These are phyloP conservation scores for Paraphoma sp. DNA, from an alignment of 2,329 filamentous ascomycete genomes.

Conservation along the genomic window DNA sequence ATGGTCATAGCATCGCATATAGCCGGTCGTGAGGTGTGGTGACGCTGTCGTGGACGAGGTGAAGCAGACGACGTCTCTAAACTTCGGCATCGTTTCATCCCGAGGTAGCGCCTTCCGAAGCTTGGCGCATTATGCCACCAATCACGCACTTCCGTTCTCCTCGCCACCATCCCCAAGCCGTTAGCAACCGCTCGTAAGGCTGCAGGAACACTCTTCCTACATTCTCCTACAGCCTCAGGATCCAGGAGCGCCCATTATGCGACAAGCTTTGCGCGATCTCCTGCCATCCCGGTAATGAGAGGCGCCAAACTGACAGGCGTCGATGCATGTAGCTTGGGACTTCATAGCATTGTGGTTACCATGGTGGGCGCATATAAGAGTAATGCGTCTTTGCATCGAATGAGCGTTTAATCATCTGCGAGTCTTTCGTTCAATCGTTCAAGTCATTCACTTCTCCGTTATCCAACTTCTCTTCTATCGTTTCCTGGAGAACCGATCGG, in stretches of 20 bases:
- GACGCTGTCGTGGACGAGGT: slow-evolving; percentile 3
- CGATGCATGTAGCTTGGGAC: slow-evolving; percentile 17
- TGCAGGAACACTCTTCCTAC: slow-evolving; percentile 13
- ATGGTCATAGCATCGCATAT: slow-evolving; percentile 3
- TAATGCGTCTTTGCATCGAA: slow-evolving; percentile 23
- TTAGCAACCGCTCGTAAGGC: slow-evolving; percentile 12
- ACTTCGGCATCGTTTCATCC: slow-evolving; percentile 33
- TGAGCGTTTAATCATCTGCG: slow-evolving; percentile 18
- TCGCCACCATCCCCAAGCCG: neutral
- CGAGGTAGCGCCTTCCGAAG: slow-evolving; percentile 2
- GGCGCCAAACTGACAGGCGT: slow-evolving; percentile 21
- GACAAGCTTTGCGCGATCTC: slow-evolving; percentile 12
- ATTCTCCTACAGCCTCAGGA: slow-evolving; percentile 2
- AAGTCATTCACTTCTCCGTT: slow-evolving; percentile 22
- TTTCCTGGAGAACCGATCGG: slow-evolving; percentile 48
- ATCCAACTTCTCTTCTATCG: slow-evolving; percentile 40
- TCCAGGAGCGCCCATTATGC: slow-evolving; percentile 37
- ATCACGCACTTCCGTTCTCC: slow-evolving; percentile 14
- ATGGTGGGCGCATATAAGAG: slow-evolving; percentile 36
- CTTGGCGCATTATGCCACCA: slow-evolving; percentile 24
- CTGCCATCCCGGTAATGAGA: slow-evolving; percentile 14
- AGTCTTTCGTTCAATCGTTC: slow-evolving; percentile 35
- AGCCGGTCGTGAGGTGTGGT: neutral
- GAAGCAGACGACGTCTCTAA: slow-evolving; percentile 40
- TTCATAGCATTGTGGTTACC: slow-evolving; percentile 10